Evolutionary conservation across 2,329 filamentous ascomycete genomes (phyloP), one percentile per base, ranked within the genome.

Genomic region (Esteya vermicola): DNA sequence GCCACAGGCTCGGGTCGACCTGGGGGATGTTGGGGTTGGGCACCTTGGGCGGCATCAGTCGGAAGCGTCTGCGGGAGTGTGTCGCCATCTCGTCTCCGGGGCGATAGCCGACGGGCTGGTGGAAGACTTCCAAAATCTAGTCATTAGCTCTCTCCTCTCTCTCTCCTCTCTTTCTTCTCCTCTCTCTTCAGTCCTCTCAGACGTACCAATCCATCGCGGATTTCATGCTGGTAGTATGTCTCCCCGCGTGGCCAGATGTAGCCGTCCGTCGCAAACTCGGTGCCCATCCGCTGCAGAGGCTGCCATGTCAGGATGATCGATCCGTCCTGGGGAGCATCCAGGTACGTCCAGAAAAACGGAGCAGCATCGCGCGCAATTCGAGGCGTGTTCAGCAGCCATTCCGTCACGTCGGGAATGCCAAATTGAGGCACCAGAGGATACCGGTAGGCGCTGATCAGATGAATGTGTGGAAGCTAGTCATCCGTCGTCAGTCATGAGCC

Each of bases 281-380:
- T 77, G 4, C 74, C 75, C 41, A 83, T 60, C 43, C 78, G 73
- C 51, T 78, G 71, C 39, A 81, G 66, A 3, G 89, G 82, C 57
- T 95, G 86, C 89, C 89, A 96, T 39, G 82, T 81, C 47, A 96
- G 68, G 55, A 91, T 74, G 33, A 94, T 72, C 9, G 79, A 81
- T 41, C 86, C 86, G 59, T 93, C 85, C 39, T 70, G 70, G 10
- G 89, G 89, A 39, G 77, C 73, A 51, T 91, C 78, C 42, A 96
- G 74, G 57, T 89, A 94, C 34, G 82, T 88, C 89, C 89, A 98
- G 61, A 81, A 84, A 70, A 98, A 88, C 3, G 89, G 76, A 36
- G 86, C 80, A 47, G 78, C 69, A 54, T 93, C 81, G 58, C 85
- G 83, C 50, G 88, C 81, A 46, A 94, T 81, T 54, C 84, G 81